Evolutionary conservation across 2,329 filamentous ascomycete species (phyloP).

Genomic region (Grosmannia huntii): DNA sequence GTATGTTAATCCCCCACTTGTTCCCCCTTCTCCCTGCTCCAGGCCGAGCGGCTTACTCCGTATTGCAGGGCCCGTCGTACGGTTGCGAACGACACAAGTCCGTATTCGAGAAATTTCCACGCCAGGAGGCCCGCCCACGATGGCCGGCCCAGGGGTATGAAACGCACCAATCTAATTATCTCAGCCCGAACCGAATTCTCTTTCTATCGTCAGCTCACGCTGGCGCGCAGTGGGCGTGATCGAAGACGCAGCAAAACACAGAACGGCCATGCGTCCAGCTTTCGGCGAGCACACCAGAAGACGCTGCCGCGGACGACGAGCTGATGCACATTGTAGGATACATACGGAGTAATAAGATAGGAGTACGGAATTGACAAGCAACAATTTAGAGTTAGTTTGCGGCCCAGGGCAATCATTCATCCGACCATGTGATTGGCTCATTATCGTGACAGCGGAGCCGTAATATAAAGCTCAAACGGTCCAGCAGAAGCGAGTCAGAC

Average conservation of each 20-base stretch:
- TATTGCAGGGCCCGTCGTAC: not conserved
- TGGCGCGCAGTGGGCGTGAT: no score
- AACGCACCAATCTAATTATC: not conserved
- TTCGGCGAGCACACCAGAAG: no score
- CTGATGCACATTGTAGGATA: no score
- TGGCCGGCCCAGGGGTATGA: not conserved
- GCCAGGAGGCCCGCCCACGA: not conserved
- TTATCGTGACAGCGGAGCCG: not conserved
- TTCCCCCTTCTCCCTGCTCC: no score
- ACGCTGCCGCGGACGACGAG: no score
- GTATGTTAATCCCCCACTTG: no score
- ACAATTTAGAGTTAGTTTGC: not conserved
- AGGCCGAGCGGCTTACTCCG: not conserved
- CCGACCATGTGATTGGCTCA: not conserved
- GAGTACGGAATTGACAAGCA: no score
- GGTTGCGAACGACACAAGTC: not conserved
- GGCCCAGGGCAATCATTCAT: not conserved
- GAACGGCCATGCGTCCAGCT: no score
- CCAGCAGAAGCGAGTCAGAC: not conserved
- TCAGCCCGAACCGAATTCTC: not conserved
- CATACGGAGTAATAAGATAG: no score
- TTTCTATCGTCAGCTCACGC: not conserved
- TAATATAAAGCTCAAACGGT: not conserved
- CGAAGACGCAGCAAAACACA: no score
- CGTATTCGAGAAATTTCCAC: not conserved